Percentiles rank a stretch among this genome's conserved stretches.
Evolutionary conservation across 768 basidiomycete species (phyloP).

Genomic region (Ramaria rubella): DNA sequence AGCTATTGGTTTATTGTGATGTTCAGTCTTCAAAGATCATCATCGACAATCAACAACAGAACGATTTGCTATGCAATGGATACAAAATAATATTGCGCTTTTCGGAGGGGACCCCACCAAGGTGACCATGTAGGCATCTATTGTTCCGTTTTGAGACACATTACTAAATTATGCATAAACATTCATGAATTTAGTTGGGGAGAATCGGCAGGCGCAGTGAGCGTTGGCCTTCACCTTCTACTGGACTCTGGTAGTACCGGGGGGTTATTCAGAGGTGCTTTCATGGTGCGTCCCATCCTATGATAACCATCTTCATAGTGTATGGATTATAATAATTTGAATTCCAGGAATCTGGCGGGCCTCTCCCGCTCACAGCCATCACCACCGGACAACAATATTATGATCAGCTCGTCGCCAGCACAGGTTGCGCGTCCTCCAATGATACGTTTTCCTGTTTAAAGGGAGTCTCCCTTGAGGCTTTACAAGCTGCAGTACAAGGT

Average conservation of each 20-base stretch:
- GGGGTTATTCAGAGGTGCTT: conserved; percentile 41
- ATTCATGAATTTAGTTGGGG: conserved; percentile 38
- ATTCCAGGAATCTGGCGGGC: conserved; percentile 34
- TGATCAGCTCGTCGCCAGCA: conserved; percentile 35
- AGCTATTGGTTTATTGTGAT: not conserved
- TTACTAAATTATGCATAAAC: not conserved
- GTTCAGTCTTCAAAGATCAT: not conserved
- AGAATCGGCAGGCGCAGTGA: conserved; percentile 52
- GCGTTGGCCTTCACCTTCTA: conserved; percentile 45
- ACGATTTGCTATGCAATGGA: conserved; percentile 29
- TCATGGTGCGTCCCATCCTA: conserved; percentile 31
- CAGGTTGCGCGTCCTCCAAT: conserved; percentile 32
- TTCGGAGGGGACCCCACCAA: conserved; percentile 31
- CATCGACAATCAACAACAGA: not conserved
- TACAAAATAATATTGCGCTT: conserved; percentile 27
- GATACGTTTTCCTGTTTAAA: conserved; percentile 40
- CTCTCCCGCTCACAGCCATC: conserved; percentile 38
- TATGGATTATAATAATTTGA: not conserved
- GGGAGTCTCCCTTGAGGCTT: conserved; percentile 27
- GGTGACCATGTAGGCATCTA: conserved; percentile 3
- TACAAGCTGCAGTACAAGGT: conserved; percentile 35
- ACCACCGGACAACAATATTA: conserved; percentile 39
- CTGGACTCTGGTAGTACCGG: conserved; percentile 39
- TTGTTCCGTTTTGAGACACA: not conserved
- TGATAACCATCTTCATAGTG: not conserved